A percentile compares a stretch with the other conserved stretches of the same genome.
These are phyloP conservation scores for Escovopsis sp. DNA, from an alignment of 2,329 filamentous ascomycete genomes.

Conservation along the genomic window DNA sequence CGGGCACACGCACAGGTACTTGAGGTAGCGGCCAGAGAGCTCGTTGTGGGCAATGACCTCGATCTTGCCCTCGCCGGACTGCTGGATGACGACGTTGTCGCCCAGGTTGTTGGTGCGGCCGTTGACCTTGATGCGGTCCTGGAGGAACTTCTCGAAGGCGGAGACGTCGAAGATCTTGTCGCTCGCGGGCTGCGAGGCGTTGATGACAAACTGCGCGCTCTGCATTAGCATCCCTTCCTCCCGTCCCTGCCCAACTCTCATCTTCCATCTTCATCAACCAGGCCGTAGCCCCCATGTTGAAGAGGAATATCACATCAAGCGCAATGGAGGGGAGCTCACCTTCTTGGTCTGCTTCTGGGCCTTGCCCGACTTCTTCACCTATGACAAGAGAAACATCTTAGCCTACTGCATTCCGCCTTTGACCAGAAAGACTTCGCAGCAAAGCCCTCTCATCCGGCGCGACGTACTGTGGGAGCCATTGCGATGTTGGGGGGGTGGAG, in stretches of 20 bases:
- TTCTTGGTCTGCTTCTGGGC: slow-evolving; percentile 77
- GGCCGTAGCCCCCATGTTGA: too few species aligned
- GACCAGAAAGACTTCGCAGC: slow-evolving; percentile 12
- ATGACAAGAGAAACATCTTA: slow-evolving; percentile 49
- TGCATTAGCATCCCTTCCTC: slow-evolving; percentile 7
- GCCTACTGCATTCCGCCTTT: slow-evolving; percentile 65
- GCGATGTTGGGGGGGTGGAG: slow-evolving; percentile 15
- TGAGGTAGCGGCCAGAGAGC: slow-evolving; percentile 97
- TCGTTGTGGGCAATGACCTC: slow-evolving; percentile 96
- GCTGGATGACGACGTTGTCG: slow-evolving; percentile 78
- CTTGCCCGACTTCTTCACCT: slow-evolving; percentile 53
- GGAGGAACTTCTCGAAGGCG: slow-evolving; percentile 99
- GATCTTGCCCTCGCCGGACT: slow-evolving; percentile 92
- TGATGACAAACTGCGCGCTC: slow-evolving; percentile 84
- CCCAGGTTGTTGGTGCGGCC: slow-evolving; percentile 97
- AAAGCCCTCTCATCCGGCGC: slow-evolving; percentile 12
- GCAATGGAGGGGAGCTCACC: slow-evolving; percentile 30
- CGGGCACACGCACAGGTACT: slow-evolving; percentile 80
- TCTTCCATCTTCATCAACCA: not conserved
- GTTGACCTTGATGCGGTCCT: slow-evolving; percentile 99
- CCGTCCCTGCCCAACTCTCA: slow-evolving; percentile 1
- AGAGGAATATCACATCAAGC: too few species aligned
- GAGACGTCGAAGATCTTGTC: slow-evolving; percentile 99
- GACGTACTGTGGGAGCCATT: slow-evolving; percentile 93
- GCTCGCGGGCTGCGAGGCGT: slow-evolving; percentile 91